Evolutionary conservation across 169 alveolate species (phyloP).

Genomic region (Theileria equi): DNA sequence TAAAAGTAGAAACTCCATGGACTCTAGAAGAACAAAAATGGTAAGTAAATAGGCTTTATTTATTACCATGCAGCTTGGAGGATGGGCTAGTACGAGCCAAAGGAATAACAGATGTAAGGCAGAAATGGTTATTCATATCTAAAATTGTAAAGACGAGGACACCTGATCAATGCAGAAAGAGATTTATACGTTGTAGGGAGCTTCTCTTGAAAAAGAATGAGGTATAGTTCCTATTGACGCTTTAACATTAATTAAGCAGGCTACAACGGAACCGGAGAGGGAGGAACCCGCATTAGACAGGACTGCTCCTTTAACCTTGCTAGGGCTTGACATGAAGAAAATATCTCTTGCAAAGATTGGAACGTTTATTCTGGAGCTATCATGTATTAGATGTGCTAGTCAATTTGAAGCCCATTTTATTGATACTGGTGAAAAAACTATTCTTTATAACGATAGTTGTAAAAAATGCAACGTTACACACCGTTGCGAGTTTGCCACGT

Average conservation of each 20-base stretch:
- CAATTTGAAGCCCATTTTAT: constrained; percentile 23
- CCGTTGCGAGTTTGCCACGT: constrained; percentile 39
- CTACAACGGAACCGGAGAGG: constrained; percentile 17
- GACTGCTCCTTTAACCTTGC: constrained; percentile 19
- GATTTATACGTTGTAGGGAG: constrained; percentile 56
- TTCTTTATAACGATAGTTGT: constrained; percentile 10
- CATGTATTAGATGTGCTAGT: constrained; percentile 31
- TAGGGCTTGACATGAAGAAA: constrained; percentile 36
- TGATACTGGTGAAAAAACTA: constrained; percentile 28
- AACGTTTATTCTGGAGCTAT: constrained; percentile 34
- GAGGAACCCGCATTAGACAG: constrained; percentile 21
- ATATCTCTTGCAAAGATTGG: constrained; percentile 29
- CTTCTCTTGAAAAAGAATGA: constrained; percentile 32
- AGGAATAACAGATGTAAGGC: constrained; percentile 20
- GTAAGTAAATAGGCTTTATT: constrained; percentile 3
- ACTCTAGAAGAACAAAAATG: constrained; percentile 55
- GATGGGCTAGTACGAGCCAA: constrained; percentile 42
- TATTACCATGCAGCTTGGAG: constrained; percentile 21
- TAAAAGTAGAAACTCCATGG: constrained; percentile 34
- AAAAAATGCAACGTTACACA: constrained; percentile 35
- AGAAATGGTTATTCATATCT: constrained; percentile 48
- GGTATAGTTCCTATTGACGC: too few relatives aligned
- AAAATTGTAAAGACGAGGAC: constrained; percentile 60
- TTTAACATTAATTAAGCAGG: too few relatives aligned
- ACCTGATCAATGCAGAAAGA: constrained; percentile 57